A percentile compares a stretch with the other conserved stretches of the same genome.
Conservation (phyloP, 2,329 filamentous ascomycete species). For the Alternaria sp. region DNA sequence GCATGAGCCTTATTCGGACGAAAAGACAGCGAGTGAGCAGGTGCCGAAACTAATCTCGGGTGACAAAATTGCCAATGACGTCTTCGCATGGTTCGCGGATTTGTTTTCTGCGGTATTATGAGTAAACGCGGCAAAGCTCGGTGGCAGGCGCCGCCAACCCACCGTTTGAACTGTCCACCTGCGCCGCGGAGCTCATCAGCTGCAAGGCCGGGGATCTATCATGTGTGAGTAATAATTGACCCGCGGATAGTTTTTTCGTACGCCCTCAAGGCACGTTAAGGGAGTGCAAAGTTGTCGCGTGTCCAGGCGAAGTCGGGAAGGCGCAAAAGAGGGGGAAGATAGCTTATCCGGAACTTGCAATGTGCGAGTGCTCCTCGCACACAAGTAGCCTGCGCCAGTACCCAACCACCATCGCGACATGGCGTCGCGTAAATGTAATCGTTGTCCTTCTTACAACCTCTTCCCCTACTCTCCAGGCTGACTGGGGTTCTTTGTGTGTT, state of each 20-base stretch:
- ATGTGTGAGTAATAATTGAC: background rate
- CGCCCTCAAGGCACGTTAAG: background rate
- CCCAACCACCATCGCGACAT: conserved; percentile 17
- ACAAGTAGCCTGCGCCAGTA: background rate
- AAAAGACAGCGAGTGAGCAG: background rate
- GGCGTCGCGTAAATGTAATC: conserved; percentile 3
- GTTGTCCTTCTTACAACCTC: background rate
- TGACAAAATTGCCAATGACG: conserved; percentile 1
- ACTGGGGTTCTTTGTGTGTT: background rate
- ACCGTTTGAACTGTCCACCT: conserved; percentile 4
- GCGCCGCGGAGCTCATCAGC: conserved; percentile 4
- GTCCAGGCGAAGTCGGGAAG: conserved; percentile 1
- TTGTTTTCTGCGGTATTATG: background rate
- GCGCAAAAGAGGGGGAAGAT: conserved; percentile 14
- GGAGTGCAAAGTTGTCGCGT: conserved; percentile 6
- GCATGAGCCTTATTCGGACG: conserved; percentile 25
- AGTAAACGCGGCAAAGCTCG: conserved; percentile 2
- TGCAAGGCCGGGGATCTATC: background rate
- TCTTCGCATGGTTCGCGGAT: conserved; percentile 5
- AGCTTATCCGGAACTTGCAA: conserved; percentile 14
- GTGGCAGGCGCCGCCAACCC: conserved; percentile 1
- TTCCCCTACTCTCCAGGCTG: conserved; percentile 9
- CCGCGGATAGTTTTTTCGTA: background rate
- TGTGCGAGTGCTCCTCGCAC: background rate
- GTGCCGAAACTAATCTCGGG: conserved; percentile 1